Base-by-base conservation (phyloP, 768 basidiomycete species). In the Pleurotus citrinopileatus region DNA sequence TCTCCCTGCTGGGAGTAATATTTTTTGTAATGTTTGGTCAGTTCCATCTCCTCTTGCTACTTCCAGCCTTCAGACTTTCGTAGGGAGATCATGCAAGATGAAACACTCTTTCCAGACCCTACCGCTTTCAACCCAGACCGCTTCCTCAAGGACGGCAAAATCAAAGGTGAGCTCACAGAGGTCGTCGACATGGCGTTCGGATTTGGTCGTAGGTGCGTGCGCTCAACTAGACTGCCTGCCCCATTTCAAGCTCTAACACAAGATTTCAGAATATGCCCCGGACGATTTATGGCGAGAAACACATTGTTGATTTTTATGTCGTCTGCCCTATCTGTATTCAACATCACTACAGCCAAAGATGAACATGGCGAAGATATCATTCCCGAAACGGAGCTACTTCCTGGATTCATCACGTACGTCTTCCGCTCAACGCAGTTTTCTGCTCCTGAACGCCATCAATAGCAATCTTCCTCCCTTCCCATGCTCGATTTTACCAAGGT, bases 181-280 rank as follows among this genome's bases (percentile, higher is more conserved):
- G 63, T 68, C 2, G 60, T 59, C 12, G 43, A 53, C 23, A 70
- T 67, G 59, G 67, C 70, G 1, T 74, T 74, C 57, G 72, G 73
- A 15, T 74, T 74, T 55, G 73, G 73, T 15, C 61, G 73, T 55
- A 70, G 73, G 73, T 74, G 29, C 27, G 67, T 63, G 20, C 3
- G 36, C 28, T 13, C 25, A n/a, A 4, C 17, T 2, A 10, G 5
- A 12, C 20, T n/a, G 15, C 5, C 13, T 4, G 10, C 9, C 26
- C 13, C 22, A n/a, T 47, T 5, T 47, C 25, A 43, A 44, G 17
- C 25, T 8, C 13, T 44, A 7, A 17, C 20, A 3, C 56, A 83
- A 84, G 47, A 76, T 75, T 29, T n/a, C n/a, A n/a, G n/a, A n/a
- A n/a, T n/a, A n/a, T 89, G 87, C 63, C 86, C 87, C 0, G 87